Evolutionary conservation across 306 rosid genomes (phyloP).

Genomic region (Dalbergia cochinchinensis): DNA sequence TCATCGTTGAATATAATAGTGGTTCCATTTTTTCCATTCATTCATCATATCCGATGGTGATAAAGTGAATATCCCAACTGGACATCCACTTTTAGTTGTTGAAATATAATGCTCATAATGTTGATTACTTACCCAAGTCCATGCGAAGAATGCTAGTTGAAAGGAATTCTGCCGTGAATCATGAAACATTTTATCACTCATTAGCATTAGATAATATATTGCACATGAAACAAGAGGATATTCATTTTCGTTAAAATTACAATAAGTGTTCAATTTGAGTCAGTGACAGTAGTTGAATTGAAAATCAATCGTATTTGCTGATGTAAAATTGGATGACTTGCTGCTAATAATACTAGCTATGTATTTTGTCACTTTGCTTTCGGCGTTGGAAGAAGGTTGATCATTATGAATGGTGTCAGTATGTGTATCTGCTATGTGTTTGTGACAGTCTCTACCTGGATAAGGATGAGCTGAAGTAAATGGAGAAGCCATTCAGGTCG

Average conservation of each 20-base stretch:
- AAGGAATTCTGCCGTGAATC: constrained; percentile 64
- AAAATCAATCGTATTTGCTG: too few species aligned
- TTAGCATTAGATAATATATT: background rate
- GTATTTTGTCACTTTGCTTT: background rate
- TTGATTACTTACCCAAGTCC: constrained; percentile 75
- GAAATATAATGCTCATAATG: background rate
- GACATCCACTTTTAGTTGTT: too few species aligned
- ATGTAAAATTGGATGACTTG: background rate
- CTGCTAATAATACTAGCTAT: too few species aligned
- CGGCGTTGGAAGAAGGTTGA: background rate
- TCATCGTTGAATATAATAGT: too few species aligned
- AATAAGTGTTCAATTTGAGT: too few species aligned
- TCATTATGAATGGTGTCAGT: background rate
- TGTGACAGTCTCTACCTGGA: constrained; percentile 55
- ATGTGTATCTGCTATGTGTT: too few species aligned
- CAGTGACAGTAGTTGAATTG: too few species aligned
- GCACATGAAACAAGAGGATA: background rate
- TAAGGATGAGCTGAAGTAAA: constrained; percentile 63
- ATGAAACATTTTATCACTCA: background rate
- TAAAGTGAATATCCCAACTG: too few species aligned
- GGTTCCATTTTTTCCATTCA: too few species aligned
- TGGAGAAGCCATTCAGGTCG: constrained; percentile 70
- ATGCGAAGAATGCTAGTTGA: constrained; percentile 79
- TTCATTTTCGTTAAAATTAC: constrained; percentile 4
- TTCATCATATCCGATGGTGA: too few species aligned